Conservation (phyloP, 2,329 filamentous ascomycete genomes). For the Calonectria multiphialidica region DNA sequence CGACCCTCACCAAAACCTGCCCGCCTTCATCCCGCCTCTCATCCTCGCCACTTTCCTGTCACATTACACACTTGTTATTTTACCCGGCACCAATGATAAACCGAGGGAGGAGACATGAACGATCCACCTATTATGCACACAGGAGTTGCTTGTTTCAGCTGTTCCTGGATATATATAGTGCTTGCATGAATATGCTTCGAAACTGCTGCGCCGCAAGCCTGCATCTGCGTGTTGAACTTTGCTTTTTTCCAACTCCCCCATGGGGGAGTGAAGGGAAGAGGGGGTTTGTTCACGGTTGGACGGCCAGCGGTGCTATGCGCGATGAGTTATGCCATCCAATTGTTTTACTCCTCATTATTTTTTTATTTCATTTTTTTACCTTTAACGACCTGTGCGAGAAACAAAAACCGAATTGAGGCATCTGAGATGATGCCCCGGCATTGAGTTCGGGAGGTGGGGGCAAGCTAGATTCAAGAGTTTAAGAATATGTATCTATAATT, state of each 20-base stretch:
- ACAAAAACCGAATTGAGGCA: background rate
- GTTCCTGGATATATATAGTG: background rate
- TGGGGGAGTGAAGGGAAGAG: too few species aligned
- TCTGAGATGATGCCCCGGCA: constrained; percentile 14
- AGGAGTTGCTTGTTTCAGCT: background rate
- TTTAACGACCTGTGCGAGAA: constrained; percentile 18
- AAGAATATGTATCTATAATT: background rate
- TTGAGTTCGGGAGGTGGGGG: constrained; percentile 4
- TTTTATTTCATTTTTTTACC: constrained; percentile 22
- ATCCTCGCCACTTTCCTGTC: background rate
- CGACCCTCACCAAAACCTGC: background rate
- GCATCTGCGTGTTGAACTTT: background rate
- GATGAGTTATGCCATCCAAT: constrained; percentile 1
- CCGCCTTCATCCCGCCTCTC: background rate
- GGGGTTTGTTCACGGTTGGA: background rate
- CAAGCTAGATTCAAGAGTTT: background rate
- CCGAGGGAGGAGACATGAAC: background rate
- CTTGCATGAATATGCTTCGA: constrained; percentile 5
- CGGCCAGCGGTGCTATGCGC: background rate
- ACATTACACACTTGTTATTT: background rate
- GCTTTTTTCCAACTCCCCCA: background rate
- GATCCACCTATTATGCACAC: constrained; percentile 4
- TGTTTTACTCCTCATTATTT: too few species aligned
- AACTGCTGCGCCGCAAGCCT: background rate
- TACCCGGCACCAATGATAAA: background rate